phyloP scores from a whole-genome alignment of 495 filamentous ascomycete species.

The Trypethelium eluteriae region DNA sequence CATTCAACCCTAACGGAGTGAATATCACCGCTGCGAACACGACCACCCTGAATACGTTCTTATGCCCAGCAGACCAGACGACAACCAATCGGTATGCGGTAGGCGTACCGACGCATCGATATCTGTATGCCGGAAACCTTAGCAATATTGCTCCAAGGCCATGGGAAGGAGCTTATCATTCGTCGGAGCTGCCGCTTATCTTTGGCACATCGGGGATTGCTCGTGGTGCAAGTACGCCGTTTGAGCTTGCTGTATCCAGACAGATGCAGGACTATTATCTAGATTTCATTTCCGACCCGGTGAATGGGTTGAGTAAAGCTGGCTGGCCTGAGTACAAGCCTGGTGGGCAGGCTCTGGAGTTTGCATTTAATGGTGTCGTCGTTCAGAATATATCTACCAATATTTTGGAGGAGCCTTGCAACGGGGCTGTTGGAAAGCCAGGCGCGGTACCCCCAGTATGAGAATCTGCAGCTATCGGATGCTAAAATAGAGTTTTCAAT shows the following conservation, averaged over 20 bases:
- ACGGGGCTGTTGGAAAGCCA: not conserved
- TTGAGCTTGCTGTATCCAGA: conserved; percentile 32
- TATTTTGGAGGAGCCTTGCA: conserved; percentile 17
- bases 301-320: conserved; percentile 15
- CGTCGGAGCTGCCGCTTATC: conserved; percentile 39
- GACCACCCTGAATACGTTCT: conserved; percentile 13
- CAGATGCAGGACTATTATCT: conserved; percentile 39
- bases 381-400: conserved; percentile 18
- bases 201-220: conserved; percentile 38
- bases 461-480: too few relatives aligned
- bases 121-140: conserved; percentile 37
- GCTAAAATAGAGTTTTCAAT: too few relatives aligned
- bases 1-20: conserved; percentile 17
- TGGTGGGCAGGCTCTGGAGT: conserved; percentile 16
- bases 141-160: conserved; percentile 32
- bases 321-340: conserved; percentile 20
- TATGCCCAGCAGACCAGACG: conserved; percentile 20
- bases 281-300: conserved; percentile 26
- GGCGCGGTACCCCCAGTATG: not conserved
- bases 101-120: conserved; percentile 32
- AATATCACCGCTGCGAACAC: conserved; percentile 16
- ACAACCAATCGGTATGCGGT: conserved; percentile 11
- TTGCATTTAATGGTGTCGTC: conserved; percentile 22
- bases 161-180: conserved; percentile 41
- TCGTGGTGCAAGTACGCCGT: conserved; percentile 29